phyloP scores from a whole-genome alignment of 2,329 filamentous ascomycete species.

The Ophiostoma angusticollis region DNA sequence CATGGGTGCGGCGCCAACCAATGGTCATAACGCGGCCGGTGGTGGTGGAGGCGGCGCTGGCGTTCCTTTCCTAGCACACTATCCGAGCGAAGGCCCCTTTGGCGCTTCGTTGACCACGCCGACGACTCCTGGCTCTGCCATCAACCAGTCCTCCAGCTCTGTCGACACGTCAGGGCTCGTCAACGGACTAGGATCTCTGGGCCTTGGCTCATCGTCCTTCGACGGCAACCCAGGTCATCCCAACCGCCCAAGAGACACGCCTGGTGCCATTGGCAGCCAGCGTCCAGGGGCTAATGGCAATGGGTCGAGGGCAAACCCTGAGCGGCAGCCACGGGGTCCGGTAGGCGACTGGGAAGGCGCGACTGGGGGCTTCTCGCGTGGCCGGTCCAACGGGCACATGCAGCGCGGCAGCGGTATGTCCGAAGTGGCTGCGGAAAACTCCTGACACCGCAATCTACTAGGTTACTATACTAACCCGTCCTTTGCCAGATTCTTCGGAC shows the following conservation, averaged over 20 bases:
- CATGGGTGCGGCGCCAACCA: conserved; percentile 28
- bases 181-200: conserved; percentile 36
- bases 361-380: conserved; percentile 41
- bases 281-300: conserved; percentile 38
- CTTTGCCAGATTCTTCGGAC: conserved; percentile 1
- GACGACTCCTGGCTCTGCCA: conserved; percentile 23
- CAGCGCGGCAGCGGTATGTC: conserved; percentile 45
- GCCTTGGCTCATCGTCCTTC: conserved; percentile 32
- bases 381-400: conserved; percentile 46
- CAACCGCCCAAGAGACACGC: conserved; percentile 31
- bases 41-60: too few species aligned
- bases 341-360: conserved; percentile 43
- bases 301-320: conserved; percentile 34
- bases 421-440: background rate
- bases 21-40: conserved; percentile 17
- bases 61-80: conserved; percentile 33
- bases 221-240: conserved; percentile 28
- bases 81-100: conserved; percentile 25
- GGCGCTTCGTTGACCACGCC: conserved; percentile 26
- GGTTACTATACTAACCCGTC: too few species aligned
- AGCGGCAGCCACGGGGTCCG: conserved; percentile 51
- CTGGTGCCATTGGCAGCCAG: conserved; percentile 54
- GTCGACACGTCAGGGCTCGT: conserved; percentile 27
- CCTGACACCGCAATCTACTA: background rate
- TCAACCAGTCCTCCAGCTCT: conserved; percentile 14